Conservation (phyloP, 257 asterid genomes). For the Orobanche coerulescens region DNA sequence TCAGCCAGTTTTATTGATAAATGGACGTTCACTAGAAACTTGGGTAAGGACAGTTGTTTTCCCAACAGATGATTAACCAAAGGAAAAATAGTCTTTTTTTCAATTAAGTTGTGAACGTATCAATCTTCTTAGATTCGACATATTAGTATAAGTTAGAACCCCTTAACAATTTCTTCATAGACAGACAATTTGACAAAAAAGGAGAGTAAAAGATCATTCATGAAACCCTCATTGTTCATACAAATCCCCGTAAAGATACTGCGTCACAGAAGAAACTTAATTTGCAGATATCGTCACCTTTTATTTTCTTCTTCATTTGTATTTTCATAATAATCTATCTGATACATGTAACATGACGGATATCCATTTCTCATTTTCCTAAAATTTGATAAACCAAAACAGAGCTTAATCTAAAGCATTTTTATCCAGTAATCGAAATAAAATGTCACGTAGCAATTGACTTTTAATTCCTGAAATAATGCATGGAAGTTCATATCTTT, state of each 20-base stretch:
- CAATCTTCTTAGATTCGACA: not conserved
- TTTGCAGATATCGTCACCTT: not conserved
- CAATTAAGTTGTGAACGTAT: not conserved
- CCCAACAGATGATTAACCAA: not conserved
- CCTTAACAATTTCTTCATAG: not conserved
- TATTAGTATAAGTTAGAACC: not conserved
- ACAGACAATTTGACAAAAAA: not conserved
- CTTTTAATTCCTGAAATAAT: slow-evolving; percentile 4
- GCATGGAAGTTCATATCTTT: not conserved
- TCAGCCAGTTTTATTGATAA: not conserved
- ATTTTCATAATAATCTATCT: not conserved
- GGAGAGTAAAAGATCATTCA: not conserved
- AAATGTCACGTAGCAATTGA: not conserved
- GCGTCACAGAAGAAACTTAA: not conserved
- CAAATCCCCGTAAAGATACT: not conserved
- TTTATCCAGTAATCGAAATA: slow-evolving; percentile 1
- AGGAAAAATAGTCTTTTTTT: slow-evolving; percentile 1
- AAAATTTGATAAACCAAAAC: slow-evolving; percentile 7
- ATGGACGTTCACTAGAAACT: not conserved
- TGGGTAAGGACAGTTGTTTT: not conserved
- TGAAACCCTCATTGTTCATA: not conserved
- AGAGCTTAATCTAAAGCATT: not conserved
- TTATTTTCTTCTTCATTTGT: not conserved
- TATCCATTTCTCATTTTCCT: not conserved
- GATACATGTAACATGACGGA: not conserved